These are phyloP conservation scores for Bipolaris oryzae DNA, from an alignment of 2,329 filamentous ascomycete genomes.

Conservation along the genomic window DNA sequence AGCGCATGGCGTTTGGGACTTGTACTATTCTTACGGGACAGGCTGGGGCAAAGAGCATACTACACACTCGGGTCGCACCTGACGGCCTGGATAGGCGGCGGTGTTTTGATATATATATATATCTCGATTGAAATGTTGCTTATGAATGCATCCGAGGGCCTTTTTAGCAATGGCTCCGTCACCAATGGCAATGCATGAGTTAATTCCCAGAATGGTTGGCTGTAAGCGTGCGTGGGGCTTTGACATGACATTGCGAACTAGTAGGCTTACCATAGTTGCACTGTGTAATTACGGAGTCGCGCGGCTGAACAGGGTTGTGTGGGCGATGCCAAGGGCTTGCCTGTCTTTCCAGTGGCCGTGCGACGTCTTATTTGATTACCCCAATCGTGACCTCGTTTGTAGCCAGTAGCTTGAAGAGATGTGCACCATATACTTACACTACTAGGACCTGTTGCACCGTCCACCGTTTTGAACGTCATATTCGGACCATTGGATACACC, in stretches of 20 bases:
- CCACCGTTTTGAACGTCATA: background rate
- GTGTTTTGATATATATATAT: conserved; percentile 21
- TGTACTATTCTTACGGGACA: conserved; percentile 27
- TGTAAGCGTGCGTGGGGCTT: background rate
- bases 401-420: background rate
- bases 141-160: conserved; percentile 25
- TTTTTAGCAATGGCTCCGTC: conserved; percentile 21
- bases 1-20: conserved; percentile 33
- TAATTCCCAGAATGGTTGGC: background rate
- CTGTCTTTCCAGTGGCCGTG: background rate
- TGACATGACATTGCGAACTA: background rate
- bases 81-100: conserved; percentile 24
- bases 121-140: conserved; percentile 18
- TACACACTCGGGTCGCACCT: conserved; percentile 18
- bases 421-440: background rate
- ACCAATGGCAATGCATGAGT: conserved; percentile 28
- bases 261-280: background rate
- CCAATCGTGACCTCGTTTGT: background rate
- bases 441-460: too few relatives aligned
- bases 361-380: background rate
- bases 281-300: background rate
- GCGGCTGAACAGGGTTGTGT: background rate
- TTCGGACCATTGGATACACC: background rate
- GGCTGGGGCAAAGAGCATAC: conserved; percentile 25
- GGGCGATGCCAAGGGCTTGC: background rate